Evolutionary conservation across 2,329 filamentous ascomycete genomes (phyloP).

Genomic region (Penicillium sp.): DNA sequence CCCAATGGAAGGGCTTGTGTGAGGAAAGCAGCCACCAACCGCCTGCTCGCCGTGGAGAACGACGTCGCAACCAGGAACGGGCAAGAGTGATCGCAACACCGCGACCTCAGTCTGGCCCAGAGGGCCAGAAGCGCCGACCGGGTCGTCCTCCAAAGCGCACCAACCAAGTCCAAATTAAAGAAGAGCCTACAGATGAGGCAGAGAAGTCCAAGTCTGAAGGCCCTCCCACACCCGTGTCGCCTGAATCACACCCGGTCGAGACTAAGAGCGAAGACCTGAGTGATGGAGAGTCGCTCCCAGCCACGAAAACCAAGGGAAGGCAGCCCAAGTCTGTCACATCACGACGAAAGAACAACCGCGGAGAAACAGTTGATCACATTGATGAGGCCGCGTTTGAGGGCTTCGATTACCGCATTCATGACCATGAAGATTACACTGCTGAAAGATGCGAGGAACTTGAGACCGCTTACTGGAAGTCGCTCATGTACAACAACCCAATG

Average conservation of each 20-base stretch:
- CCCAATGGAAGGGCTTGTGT: constrained; percentile 91
- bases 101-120: constrained; percentile 37
- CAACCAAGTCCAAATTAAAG: constrained; percentile 40
- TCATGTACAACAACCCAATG: constrained; percentile 91
- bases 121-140: constrained; percentile 49
- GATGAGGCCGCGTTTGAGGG: constrained; percentile 88
- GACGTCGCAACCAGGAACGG: constrained; percentile 52
- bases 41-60: constrained; percentile 76
- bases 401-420: constrained; percentile 86
- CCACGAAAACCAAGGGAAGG: constrained; percentile 51
- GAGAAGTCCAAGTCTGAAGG: constrained; percentile 45
- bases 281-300: constrained; percentile 44
- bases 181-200: constrained; percentile 38
- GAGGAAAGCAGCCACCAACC: constrained; percentile 96
- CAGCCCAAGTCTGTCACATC: constrained; percentile 76
- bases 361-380: constrained; percentile 73
- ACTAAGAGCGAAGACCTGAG: constrained; percentile 58
- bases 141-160: constrained; percentile 40
- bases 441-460: constrained; percentile 95
- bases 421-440: constrained; percentile 79
- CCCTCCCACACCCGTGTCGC: constrained; percentile 57
- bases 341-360: constrained; percentile 79
- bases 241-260: constrained; percentile 52
- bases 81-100: constrained; percentile 37
- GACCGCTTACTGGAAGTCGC: constrained; percentile 92